phyloP scores from a whole-genome alignment of 2,329 filamentous ascomycete species.

The Monilinia fructicola region DNA sequence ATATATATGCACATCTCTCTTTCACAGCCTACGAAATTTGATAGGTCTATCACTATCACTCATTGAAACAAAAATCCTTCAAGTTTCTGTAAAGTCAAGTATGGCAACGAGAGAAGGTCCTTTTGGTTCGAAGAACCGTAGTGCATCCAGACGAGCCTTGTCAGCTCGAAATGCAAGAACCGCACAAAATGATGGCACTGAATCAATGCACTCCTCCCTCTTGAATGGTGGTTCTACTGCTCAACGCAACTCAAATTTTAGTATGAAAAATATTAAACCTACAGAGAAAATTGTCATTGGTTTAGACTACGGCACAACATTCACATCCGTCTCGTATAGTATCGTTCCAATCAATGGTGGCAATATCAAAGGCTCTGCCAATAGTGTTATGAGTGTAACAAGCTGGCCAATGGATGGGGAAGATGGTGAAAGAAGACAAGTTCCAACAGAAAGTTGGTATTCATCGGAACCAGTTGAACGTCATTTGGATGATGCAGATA shows the following conservation, averaged over 20 bases:
- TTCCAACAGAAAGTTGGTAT: slow-evolving; percentile 34
- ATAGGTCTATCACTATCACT: not conserved
- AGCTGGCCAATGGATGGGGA: slow-evolving; percentile 30
- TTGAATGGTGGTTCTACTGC: not conserved
- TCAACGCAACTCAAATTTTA: not conserved
- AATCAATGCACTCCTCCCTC: not conserved
- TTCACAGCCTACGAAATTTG: not conserved
- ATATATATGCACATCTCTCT: not conserved
- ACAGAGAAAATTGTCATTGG: slow-evolving; percentile 25
- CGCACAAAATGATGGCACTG: not conserved
- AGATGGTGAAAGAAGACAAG: slow-evolving; percentile 23
- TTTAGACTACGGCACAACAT: slow-evolving; percentile 29
- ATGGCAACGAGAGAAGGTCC: not conserved
- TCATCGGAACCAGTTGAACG: slow-evolving; percentile 19
- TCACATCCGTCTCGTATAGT: slow-evolving; percentile 29
- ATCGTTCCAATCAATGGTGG: slow-evolving; percentile 9
- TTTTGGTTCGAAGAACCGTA: not conserved
- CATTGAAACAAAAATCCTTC: not conserved
- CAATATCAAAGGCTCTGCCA: slow-evolving; percentile 18
- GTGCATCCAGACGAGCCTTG: not conserved
- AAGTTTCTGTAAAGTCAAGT: not conserved
- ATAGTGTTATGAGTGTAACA: slow-evolving; percentile 26
- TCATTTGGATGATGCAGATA: not conserved
- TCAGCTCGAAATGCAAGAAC: not conserved
- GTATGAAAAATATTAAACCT: not conserved